Evolutionary conservation across 2,329 filamentous ascomycete species (phyloP).

Genomic region (Phaeosphaeriaceae sp.): DNA sequence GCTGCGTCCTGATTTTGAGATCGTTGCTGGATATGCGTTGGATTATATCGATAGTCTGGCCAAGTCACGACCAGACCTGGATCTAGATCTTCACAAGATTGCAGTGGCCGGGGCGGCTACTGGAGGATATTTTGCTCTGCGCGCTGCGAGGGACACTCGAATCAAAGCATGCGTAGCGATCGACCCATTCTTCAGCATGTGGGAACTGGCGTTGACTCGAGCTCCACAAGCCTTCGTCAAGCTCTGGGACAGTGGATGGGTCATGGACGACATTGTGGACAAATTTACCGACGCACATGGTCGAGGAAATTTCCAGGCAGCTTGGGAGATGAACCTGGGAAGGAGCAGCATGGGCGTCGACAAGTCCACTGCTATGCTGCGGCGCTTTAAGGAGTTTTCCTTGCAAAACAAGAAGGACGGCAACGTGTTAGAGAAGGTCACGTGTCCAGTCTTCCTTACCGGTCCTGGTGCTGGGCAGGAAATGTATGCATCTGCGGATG

Average conservation of each 20-base stretch:
- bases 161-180: slow-evolving; percentile 54
- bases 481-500: no score
- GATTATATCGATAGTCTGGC: slow-evolving; percentile 17
- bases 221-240: slow-evolving; percentile 9
- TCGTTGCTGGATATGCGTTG: slow-evolving; percentile 29
- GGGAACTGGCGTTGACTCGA: slow-evolving; percentile 22
- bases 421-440: no score
- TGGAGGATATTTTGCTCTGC: slow-evolving; percentile 57
- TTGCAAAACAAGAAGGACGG: no score
- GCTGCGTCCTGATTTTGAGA: slow-evolving; percentile 34
- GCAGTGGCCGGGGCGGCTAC: slow-evolving; percentile 50
- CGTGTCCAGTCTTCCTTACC: no score
- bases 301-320: background rate
- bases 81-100: slow-evolving; percentile 49
- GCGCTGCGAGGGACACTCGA: slow-evolving; percentile 51
- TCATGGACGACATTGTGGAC: background rate
- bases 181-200: slow-evolving; percentile 49
- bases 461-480: no score
- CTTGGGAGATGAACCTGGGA: slow-evolving; percentile 1
- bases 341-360: no score
- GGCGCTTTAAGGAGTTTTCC: no score
- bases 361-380: no score
- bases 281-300: background rate
- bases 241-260: slow-evolving; percentile 7
- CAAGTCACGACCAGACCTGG: background rate